Conservation (phyloP, 148 eudicot species). For the Vaccinium vitisidaea region DNA sequence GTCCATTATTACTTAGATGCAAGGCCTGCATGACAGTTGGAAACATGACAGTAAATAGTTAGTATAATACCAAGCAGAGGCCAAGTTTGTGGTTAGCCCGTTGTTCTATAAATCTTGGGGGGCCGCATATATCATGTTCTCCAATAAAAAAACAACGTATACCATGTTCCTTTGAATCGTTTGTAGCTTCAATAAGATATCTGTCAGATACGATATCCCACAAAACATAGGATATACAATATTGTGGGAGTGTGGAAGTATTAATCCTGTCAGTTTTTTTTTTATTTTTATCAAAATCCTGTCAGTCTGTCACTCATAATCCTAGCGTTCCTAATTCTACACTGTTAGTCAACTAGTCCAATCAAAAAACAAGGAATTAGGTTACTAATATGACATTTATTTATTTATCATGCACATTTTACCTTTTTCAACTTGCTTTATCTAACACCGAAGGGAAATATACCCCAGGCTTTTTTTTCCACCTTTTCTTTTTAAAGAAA, state of each 20-base stretch:
- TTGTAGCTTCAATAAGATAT: not conserved
- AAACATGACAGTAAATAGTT: constrained; percentile 10
- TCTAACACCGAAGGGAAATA: not conserved
- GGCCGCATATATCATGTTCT: not conserved
- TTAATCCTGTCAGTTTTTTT: not conserved
- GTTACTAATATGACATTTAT: not conserved
- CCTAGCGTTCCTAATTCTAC: not conserved
- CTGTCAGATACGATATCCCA: not conserved
- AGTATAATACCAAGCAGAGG: not conserved
- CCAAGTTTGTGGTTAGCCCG: not conserved
- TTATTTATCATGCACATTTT: not conserved
- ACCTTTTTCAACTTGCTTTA: constrained; percentile 10
- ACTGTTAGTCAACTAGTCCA: not conserved
- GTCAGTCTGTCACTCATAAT: not conserved
- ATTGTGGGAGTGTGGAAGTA: not conserved
- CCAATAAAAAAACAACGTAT: not conserved
- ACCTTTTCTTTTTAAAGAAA: not conserved
- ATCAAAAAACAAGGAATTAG: not conserved
- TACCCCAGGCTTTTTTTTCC: not conserved
- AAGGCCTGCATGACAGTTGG: constrained; percentile 43
- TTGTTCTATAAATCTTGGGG: not conserved
- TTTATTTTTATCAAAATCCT: not conserved
- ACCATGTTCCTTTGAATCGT: not conserved
- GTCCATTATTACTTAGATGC: constrained; percentile 74
- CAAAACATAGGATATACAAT: not conserved